Base-by-base conservation (phyloP, 768 basidiomycete genomes). In the Pleurotus platypus region DNA sequence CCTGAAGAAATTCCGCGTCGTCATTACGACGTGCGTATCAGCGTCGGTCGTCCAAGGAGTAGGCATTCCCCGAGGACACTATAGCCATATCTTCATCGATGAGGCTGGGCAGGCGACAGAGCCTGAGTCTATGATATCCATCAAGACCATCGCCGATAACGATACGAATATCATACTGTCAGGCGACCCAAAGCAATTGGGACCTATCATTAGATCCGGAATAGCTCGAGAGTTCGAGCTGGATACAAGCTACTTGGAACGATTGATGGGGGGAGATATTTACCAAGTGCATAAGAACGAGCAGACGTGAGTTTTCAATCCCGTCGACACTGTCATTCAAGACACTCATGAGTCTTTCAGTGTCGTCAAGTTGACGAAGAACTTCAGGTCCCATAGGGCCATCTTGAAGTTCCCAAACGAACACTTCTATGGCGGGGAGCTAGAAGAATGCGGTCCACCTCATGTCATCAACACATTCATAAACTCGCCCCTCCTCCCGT, bases 101-200 rank as follows among this genome's bases (percentile, higher is more conserved):
- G 87, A 90, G 64, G 87, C 86, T 0, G 87, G 85, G 0, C 87
- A 90, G 62, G 85, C 86, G 2, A 84, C 82, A 0, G 87, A 90
- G 65, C 84, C 86, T 0, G 87, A 89, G 65, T 75, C 75, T 0
- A 83, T 87, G 68, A 75, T 87, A 13, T 68, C 81, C 0, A 78
- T 89, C 69, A 84, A 84, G 69, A 82, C 80, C 0, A 74, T 87
- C 67, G 80, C 83, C 0, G 74, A 79, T 54, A 66, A 65, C 3
- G 55, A 61, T 0, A 89, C 87, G 0, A 85, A 82, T 46, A 67
- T 89, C 20, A 66, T 89, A 2, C 72, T 90, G 0, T 81, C 85
- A 1, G 87, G 88, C 0, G 88, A 90, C 62, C 86, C 82, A 0
- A 86, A 84, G 67, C 88, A 89, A 62, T 74, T 89, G 7, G 86